Percentiles rank a stretch among this genome's conserved stretches.
These are phyloP conservation scores for Castanospermum australe DNA, from an alignment of 306 rosid genomes.

Conservation along the genomic window DNA sequence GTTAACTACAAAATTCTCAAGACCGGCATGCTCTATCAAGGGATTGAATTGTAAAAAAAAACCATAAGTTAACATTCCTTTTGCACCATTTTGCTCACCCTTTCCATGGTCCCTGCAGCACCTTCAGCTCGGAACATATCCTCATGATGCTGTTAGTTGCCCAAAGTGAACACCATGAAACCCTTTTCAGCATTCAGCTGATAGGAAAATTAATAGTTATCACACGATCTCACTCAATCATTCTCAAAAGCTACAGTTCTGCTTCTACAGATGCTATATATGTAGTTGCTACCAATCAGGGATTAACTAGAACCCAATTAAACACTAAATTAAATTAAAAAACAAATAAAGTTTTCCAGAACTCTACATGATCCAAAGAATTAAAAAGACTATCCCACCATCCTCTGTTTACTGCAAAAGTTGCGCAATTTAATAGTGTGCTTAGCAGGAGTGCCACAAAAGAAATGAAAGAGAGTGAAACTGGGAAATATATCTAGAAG, in stretches of 20 bases:
- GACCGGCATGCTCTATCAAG: not conserved
- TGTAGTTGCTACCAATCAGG: not conserved
- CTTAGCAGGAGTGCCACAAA: not conserved
- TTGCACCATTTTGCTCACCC: not conserved
- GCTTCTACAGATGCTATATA: not conserved
- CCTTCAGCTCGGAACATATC: no score
- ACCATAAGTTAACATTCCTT: no score
- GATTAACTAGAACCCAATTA: not conserved
- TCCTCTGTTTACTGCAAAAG: not conserved
- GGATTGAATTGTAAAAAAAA: no score
- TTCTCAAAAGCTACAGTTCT: not conserved
- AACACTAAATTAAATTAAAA: not conserved
- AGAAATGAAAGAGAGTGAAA: not conserved
- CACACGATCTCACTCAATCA: not conserved
- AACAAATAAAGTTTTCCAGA: not conserved
- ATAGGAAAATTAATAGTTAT: not conserved
- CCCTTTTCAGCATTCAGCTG: not conserved
- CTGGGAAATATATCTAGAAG: not conserved
- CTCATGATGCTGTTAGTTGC: no score
- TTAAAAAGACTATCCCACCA: no score
- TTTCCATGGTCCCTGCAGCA: not conserved
- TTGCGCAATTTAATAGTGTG: not conserved
- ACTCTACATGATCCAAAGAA: not conserved
- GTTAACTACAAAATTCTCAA: not conserved
- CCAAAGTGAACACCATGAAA: not conserved